phyloP scores from a whole-genome alignment of 345 rosid genomes.

The Eucalyptus tenuipes region DNA sequence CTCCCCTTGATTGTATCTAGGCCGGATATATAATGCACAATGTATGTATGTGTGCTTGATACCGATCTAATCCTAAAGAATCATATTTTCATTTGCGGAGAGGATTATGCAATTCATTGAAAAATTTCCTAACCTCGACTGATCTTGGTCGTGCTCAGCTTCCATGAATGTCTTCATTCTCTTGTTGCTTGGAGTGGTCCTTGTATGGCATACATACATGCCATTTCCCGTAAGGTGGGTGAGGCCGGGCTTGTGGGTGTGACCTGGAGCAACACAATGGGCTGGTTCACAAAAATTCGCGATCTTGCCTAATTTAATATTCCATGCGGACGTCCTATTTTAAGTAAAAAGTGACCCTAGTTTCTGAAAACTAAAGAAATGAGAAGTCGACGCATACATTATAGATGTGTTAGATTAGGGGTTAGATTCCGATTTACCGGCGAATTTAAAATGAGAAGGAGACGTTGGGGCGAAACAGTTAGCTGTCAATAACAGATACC shows the following conservation, averaged over 20 bases:
- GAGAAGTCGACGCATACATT: no score
- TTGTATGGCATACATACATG: neutral
- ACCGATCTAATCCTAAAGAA: neutral
- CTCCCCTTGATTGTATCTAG: neutral
- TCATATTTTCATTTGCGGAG: neutral
- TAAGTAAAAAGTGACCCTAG: no score
- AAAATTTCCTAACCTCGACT: neutral
- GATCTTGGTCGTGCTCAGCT: neutral
- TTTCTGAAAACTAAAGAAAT: no score
- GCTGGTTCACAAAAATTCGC: neutral
- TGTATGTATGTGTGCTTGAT: neutral
- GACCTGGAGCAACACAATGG: neutral
- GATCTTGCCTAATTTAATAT: no score
- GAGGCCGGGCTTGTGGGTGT: neutral
- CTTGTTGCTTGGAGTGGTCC: neutral
- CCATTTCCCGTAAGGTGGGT: neutral
- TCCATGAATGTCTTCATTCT: neutral
- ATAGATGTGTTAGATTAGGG: rapidly evolving
- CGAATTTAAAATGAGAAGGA: no score
- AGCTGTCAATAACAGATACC: no score
- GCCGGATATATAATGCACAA: neutral
- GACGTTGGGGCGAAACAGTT: no score
- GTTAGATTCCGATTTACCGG: no score
- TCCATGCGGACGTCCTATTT: no score
- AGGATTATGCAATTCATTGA: neutral